Evolutionary conservation across 495 filamentous ascomycete species (phyloP).

Genomic region (Hypoxylon perforatum): DNA sequence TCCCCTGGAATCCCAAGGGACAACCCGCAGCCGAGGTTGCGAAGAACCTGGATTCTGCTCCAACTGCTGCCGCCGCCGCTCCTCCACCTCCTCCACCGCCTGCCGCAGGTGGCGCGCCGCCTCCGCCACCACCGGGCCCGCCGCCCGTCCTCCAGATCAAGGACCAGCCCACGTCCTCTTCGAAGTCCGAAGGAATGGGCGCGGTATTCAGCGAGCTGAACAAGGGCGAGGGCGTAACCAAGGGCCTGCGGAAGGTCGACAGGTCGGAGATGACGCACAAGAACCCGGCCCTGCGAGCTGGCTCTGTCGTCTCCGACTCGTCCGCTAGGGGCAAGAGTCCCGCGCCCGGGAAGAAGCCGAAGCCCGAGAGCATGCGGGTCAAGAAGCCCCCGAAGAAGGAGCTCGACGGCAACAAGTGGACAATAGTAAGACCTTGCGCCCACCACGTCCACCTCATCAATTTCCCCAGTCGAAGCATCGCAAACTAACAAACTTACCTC

Average conservation of each 20-base stretch:
- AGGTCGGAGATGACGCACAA: slow-evolving; percentile 97
- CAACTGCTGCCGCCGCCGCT: slow-evolving; percentile 48
- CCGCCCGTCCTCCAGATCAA: slow-evolving; percentile 63
- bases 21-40: slow-evolving; percentile 76
- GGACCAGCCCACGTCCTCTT: slow-evolving; percentile 47
- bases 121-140: slow-evolving; percentile 76
- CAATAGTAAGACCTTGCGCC: slow-evolving; percentile 72
- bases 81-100: slow-evolving; percentile 63
- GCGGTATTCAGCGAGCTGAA: slow-evolving; percentile 93
- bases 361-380: slow-evolving; percentile 91
- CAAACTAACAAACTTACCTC: slow-evolving; percentile 26
- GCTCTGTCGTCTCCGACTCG: slow-evolving; percentile 72
- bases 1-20: slow-evolving; percentile 90
- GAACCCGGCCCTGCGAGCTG: slow-evolving; percentile 88
- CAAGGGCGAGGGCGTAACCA: slow-evolving; percentile 85
- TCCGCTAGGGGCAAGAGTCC: slow-evolving; percentile 78
- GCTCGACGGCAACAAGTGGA: slow-evolving; percentile 95
- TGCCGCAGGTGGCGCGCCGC: slow-evolving; percentile 67
- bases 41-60: slow-evolving; percentile 54
- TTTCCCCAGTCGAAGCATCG: not conserved
- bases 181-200: slow-evolving; percentile 62
- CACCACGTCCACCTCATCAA: not conserved
- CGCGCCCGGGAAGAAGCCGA: slow-evolving; percentile 88
- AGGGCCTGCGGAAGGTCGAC: slow-evolving; percentile 90
- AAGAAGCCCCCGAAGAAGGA: slow-evolving; percentile 94